phyloP scores from a whole-genome alignment of 2,329 filamentous ascomycete genomes.

The Curvularia spicifera region DNA sequence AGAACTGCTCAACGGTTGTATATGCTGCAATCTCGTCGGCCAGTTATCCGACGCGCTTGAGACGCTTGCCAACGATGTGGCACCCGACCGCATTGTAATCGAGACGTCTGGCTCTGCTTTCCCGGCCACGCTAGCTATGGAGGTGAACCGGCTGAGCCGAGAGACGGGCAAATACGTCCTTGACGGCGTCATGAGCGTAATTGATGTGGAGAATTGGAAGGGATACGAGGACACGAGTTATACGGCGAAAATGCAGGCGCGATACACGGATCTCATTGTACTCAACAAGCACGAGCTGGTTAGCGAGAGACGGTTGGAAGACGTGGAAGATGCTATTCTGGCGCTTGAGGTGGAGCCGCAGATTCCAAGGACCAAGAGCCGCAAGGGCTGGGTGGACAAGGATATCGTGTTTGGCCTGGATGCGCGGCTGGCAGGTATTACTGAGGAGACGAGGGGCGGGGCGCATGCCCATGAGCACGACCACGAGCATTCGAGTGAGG shows the following conservation, averaged over 20 bases:
- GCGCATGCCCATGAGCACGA: slow-evolving; percentile 50
- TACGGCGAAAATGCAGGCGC: slow-evolving; percentile 85
- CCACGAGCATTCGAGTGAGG: slow-evolving; percentile 76
- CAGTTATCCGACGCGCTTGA: slow-evolving; percentile 81
- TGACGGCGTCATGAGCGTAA: slow-evolving; percentile 86
- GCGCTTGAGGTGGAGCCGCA: slow-evolving; percentile 78
- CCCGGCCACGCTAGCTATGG: slow-evolving; percentile 87
- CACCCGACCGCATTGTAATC: slow-evolving; percentile 86
- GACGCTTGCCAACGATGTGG: slow-evolving; percentile 67
- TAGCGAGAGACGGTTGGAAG: slow-evolving; percentile 75
- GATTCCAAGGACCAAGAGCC: slow-evolving; percentile 82
- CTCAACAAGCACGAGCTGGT: slow-evolving; percentile 92
- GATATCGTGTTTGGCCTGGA: slow-evolving; percentile 88
- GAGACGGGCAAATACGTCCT: slow-evolving; percentile 74
- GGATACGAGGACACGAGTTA: slow-evolving; percentile 91
- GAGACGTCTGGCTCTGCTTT: slow-evolving; percentile 87
- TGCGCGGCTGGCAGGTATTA: slow-evolving; percentile 69
- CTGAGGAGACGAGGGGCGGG: slow-evolving; percentile 53
- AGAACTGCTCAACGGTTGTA: slow-evolving; percentile 95
- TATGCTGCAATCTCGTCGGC: slow-evolving; percentile 98
- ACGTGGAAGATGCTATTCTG: slow-evolving; percentile 77
- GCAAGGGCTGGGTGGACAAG: slow-evolving; percentile 77
- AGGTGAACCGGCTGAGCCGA: slow-evolving; percentile 79
- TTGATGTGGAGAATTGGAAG: slow-evolving; percentile 94
- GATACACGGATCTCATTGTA: slow-evolving; percentile 87